Evolutionary conservation across 768 basidiomycete genomes (phyloP), one percentile per base, ranked within the genome.

Genomic region (Tremella yokohamensis): DNA sequence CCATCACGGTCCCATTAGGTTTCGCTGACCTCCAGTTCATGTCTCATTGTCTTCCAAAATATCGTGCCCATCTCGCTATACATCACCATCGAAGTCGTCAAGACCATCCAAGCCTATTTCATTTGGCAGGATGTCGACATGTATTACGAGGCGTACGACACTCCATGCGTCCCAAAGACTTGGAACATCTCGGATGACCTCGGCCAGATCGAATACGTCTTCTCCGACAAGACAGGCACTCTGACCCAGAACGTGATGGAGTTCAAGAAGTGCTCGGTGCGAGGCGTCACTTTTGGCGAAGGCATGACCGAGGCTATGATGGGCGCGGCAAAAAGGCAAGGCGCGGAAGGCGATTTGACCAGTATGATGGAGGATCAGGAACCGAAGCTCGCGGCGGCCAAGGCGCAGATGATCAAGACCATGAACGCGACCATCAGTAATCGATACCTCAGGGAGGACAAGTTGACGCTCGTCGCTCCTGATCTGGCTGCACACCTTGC

Each of bases 121-220:
- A 97, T 96, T 72, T 88, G 87, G 8, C 90, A 94, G 75, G 93
- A 98, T 72, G 69, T 91, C 64, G 93, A 97, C 76, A 93, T 98
- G 90, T 96, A 90, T 80, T 96, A 96, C 78, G 80, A 83, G 58
- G 84, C 87, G 6, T 62, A 87, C 74, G 85, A 96, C 72, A 86
- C 89, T 1, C 80, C 90, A 0, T 97, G 94, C 68, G 85, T 91
- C 2, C 93, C 94, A 24, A 97, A 97, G 76, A 93, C 90, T 4
- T 97, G 94, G 93, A 94, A 93, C 73, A 93, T 98, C 68, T 96
- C 91, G 2, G 94, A 98, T 74, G 94, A 98, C 78, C 84, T 99
- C 1, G 94, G 94, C 22, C 94, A 98, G 79, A 97, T 98, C 76
- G 93, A 97, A 79, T 99, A 94, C 76, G 81, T 87, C 71, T 87